These are phyloP conservation scores for Cinnamomum chago DNA, from an alignment of 164 flowering plant genomes.

Conservation along the genomic window DNA sequence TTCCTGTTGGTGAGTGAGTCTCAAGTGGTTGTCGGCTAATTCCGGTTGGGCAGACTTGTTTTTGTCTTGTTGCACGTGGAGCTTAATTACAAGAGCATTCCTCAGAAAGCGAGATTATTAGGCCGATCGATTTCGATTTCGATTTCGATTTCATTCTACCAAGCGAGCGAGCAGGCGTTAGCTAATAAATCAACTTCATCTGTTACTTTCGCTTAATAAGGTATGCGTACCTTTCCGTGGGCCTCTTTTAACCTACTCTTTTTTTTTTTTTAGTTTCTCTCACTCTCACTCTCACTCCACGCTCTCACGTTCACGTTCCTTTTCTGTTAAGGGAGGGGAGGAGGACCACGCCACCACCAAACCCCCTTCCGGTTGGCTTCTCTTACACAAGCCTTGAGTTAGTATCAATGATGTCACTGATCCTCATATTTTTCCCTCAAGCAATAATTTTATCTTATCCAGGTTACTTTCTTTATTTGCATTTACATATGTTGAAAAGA, in stretches of 20 bases:
- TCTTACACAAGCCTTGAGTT: background rate
- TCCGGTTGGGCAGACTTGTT: background rate
- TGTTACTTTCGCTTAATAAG: background rate
- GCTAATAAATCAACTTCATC: background rate
- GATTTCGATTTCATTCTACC: background rate
- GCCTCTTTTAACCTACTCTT: background rate
- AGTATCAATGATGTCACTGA: background rate
- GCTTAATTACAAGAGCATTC: background rate
- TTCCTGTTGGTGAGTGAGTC: too few relatives aligned
- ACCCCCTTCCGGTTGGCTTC: background rate
- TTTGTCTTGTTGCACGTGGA: background rate
- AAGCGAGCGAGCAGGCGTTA: background rate
- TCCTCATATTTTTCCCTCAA: background rate
- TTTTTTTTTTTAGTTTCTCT: background rate
- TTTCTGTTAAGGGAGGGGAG: background rate
- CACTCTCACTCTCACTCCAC: background rate
- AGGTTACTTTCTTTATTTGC: too few relatives aligned
- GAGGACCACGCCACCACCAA: background rate
- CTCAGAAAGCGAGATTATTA: background rate
- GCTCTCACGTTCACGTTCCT: background rate
- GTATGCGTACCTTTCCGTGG: background rate
- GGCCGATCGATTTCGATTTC: background rate
- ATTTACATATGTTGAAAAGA: too few relatives aligned
- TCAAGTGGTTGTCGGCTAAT: too few relatives aligned
- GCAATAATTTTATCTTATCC: background rate